Evolutionary conservation across 306 rosid genomes (phyloP), one percentile per base, ranked within the genome.

Genomic region (Cicer pinnatifidum): DNA sequence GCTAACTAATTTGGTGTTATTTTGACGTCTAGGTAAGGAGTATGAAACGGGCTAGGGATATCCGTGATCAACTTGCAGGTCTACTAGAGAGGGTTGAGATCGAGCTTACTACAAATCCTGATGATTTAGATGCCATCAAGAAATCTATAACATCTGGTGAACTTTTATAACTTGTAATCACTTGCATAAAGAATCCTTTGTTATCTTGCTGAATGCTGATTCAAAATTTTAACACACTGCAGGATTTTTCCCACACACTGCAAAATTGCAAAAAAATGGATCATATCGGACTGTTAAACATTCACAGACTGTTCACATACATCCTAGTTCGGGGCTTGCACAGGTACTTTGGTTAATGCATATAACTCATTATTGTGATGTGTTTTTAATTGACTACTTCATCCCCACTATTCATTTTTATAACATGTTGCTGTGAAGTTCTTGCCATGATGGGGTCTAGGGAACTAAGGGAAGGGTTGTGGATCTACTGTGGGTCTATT

Each of bases 1-100:
- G 35, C 19, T 53, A 16, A 53, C 53, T 44, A 74, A 62, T 71
- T 11, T 51, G 47, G 52, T 75, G 37, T 44, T 70, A 28, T 69
- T 73, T 43, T 56, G 43, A 79, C 80, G 44, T 72, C 20, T 62
- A 91, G 98, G 96, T 91, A 62, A 89, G 99, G 82, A 91, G 99
- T 78, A 94, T 94, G 97, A 94, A 91, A 81, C 96, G 90, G 69
- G 99, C 97, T 1, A 88, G 96, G 84, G 99, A 94, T 84, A 67
- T 91, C 17, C 90, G 97, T 53, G 99, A 91, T 86, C 97, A 94
- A 85, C 99, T 94, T 11, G 91, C 89, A 77, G 96, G 97, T 61
- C 89, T 94, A 12, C 48, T 94, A 70, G 97, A 94, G 82, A 86
- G 99, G 89, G 97, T 94, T 44, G 97, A 89, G 84, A 94, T 94